These are phyloP conservation scores for Rhipidocladum racemiflorum DNA, from an alignment of 176 grass and related monocot genomes.

Conservation along the genomic window DNA sequence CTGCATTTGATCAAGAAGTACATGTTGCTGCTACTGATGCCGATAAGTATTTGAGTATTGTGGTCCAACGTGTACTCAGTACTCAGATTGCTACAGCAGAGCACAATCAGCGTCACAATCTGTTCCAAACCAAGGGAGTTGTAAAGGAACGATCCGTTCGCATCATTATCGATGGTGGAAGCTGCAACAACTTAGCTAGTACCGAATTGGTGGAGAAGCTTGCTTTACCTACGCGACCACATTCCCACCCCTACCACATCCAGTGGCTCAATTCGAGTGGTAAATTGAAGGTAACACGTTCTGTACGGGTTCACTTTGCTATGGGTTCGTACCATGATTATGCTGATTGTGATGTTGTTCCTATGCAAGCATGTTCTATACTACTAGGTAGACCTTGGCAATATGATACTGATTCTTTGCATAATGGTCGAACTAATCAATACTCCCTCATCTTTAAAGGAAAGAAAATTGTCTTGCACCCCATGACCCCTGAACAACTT, in stretches of 20 bases:
- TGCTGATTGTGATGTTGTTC: background rate
- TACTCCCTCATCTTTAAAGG: background rate
- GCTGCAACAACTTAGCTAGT: background rate
- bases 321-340: background rate
- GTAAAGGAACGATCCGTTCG: background rate
- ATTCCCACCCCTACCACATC: background rate
- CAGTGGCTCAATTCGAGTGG: background rate
- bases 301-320: background rate
- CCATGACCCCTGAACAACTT: background rate
- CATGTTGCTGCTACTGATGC: background rate
- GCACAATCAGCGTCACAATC: background rate
- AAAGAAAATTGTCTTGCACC: background rate
- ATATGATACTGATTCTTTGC: background rate
- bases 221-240: background rate
- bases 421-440: background rate
- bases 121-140: constrained; percentile 1
- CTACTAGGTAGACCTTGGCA: background rate
- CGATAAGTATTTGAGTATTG: background rate
- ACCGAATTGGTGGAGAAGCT: background rate
- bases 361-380: background rate
- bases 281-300: background rate
- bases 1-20: background rate
- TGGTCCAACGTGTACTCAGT: background rate
- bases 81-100: background rate
- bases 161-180: background rate